Base-by-base conservation (phyloP, 148 eudicot genomes). In the Chenopodium suecicum region DNA sequence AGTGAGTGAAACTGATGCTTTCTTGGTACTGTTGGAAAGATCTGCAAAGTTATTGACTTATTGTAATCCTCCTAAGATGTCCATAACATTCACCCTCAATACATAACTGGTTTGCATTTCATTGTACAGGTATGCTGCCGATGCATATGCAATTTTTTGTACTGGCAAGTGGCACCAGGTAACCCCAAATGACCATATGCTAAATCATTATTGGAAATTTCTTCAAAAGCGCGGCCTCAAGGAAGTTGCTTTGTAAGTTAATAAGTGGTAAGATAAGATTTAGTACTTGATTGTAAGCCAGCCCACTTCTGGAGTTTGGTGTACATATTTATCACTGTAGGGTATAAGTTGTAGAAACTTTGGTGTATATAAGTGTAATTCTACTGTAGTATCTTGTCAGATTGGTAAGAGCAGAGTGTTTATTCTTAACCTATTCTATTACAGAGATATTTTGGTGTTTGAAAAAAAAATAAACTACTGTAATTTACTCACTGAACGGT, bases 81-180 rank as follows among this genome's bases (percentile, higher is more conserved):
- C 12, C 62, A 56, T 17, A 56, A 14, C 46, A 17, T 69, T 64
- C 66, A 50, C 17, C 62, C 5, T 29, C 32, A 7, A 7, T 1
- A 62, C 1, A 4, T 34, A 27, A 50, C 16, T 66, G 27, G 20
- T 74, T 63, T 56, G 20, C 37, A 17, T 64, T 52, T 12, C 72
- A 41, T 27, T 69, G 60, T 66, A 37, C 85, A 95, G 97, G 90
- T 92, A 95, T 85, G 98, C 92, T 74, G 97, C 98, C 71, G 97
- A 94, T 89, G 98, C 95, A 50, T 91, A 93, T 87, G 95, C 97
- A 44, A 93, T 93, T 79, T 94, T 94, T 80, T 89, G 93, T 73
- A 93, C 89, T 6, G 98, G 97, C 72, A 89, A 83, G 86, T 94
- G 98, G 98, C 67, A 88, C 22, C 84, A 87, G 54, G 91, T 94